Conservation (phyloP, 805 yeast species). For the Phaffomyces antillensis region DNA sequence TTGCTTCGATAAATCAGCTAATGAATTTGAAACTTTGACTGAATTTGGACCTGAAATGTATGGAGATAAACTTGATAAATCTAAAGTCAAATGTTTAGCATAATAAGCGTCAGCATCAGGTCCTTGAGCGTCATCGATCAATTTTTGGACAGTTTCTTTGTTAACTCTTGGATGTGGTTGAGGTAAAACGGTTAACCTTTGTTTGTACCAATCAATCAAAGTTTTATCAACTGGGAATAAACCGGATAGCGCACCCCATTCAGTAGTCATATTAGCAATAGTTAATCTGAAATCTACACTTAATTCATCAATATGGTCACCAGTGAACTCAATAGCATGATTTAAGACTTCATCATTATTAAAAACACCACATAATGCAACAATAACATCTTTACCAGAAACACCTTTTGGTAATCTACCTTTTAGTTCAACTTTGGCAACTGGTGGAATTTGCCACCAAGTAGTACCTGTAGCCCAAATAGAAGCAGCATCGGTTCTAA, state of each 20-base stretch:
- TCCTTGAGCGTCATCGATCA: conserved; percentile 33
- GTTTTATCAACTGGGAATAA: conserved; percentile 91
- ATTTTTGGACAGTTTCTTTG: conserved; percentile 43
- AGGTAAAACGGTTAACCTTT: conserved; percentile 48
- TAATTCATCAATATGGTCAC: conserved; percentile 63
- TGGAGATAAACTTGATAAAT: conserved; percentile 75
- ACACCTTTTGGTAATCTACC: conserved; percentile 82
- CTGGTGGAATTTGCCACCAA: conserved; percentile 99
- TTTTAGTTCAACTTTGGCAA: conserved; percentile 82
- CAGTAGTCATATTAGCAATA: conserved; percentile 96
- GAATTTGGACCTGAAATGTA: conserved; percentile 96
- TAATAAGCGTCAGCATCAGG: conserved; percentile 79
- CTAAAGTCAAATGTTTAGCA: conserved; percentile 82
- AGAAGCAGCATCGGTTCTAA: conserved; percentile 97
- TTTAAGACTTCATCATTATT: conserved; percentile 89
- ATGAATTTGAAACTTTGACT: conserved; percentile 81
- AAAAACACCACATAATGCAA: conserved; percentile 89
- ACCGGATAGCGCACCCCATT: conserved; percentile 98
- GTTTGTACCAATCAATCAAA: conserved; percentile 69
- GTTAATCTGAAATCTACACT: conserved; percentile 83
- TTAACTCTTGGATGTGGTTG: conserved; percentile 84
- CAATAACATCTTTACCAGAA: conserved; percentile 95
- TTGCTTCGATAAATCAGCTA: conserved; percentile 64
- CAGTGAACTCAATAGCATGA: conserved; percentile 91
- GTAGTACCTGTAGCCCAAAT: conserved; percentile 99